phyloP scores from a whole-genome alignment of 78 protist species.

The Isochrysis galbana region DNA sequence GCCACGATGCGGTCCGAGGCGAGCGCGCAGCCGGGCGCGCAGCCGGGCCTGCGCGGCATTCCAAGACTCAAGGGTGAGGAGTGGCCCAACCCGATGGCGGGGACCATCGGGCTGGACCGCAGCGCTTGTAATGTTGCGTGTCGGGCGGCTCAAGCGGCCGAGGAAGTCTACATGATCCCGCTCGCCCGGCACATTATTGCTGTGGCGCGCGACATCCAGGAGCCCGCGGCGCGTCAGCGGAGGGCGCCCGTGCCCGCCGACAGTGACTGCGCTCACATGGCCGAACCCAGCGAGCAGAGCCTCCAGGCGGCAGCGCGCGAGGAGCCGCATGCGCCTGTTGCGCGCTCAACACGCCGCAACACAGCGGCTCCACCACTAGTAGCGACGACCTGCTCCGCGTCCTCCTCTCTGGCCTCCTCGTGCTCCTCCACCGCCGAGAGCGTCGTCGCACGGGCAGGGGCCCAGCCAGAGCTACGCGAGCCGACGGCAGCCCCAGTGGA shows the following conservation, averaged over 20 bases:
- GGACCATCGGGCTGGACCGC: too few species aligned
- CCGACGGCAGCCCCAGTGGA: too few species aligned
- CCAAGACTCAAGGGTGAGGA: too few species aligned
- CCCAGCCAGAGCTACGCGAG: too few species aligned
- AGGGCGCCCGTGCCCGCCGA: not conserved
- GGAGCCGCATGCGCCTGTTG: not conserved
- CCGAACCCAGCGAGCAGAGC: not conserved
- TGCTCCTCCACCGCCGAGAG: not conserved
- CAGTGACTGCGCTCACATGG: not conserved
- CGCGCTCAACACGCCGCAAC: not conserved
- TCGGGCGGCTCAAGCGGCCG: too few species aligned
- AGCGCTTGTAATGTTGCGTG: too few species aligned
- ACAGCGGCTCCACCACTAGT: too few species aligned
- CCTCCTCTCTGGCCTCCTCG: not conserved
- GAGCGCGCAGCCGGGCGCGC: not conserved
- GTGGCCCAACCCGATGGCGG: too few species aligned
- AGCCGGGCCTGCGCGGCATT: too few species aligned
- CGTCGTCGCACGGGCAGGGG: too few species aligned
- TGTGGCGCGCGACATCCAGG: not conserved
- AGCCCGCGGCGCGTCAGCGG: not conserved
- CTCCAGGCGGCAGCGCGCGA: not conserved
- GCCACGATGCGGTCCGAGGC: too few species aligned
- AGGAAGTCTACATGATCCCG: too few species aligned
- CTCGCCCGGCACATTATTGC: not conserved
- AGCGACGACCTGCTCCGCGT: not conserved